A percentile compares a stretch with the other conserved stretches of the same genome.
Conservation (phyloP, 345 rosid species). For the Theobroma cacao region DNA sequence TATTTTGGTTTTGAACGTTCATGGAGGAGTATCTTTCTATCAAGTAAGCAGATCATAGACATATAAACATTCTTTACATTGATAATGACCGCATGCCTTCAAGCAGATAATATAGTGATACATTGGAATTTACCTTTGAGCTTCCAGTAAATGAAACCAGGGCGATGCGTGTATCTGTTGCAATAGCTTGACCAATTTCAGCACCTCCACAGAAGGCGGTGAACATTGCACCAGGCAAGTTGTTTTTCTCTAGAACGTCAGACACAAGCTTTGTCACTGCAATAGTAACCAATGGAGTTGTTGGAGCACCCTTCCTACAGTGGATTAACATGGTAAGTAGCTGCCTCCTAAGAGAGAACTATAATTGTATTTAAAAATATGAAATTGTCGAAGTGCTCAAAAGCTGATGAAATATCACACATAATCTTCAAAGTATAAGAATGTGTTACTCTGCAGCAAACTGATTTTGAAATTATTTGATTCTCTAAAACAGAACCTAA, state of each 20-base stretch:
- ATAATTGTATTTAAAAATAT: no score
- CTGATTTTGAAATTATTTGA: no score
- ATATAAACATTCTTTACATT: no score
- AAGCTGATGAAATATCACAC: no score
- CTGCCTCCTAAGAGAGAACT: neutral
- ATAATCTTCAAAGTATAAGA: no score
- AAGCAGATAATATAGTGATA: neutral
- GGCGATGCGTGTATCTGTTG: conserved; percentile 73
- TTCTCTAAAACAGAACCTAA: no score
- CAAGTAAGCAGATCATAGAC: no score
- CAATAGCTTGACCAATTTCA: conserved; percentile 84
- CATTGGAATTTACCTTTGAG: conserved; percentile 62
- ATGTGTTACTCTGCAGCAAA: no score
- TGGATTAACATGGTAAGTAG: neutral
- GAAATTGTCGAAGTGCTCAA: no score
- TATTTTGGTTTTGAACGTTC: no score
- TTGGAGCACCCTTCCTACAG: conserved; percentile 95
- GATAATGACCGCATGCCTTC: no score
- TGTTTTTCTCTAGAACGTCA: conserved; percentile 75
- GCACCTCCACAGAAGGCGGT: conserved; percentile 89
- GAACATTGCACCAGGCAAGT: conserved; percentile 85
- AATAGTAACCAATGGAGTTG: conserved; percentile 83
- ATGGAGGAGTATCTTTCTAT: no score
- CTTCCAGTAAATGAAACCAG: conserved; percentile 89
- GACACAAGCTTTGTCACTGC: conserved; percentile 84